Conservation (phyloP, 129 eudicot genomes). For the Chrysanthemum lavandulifolium region DNA sequence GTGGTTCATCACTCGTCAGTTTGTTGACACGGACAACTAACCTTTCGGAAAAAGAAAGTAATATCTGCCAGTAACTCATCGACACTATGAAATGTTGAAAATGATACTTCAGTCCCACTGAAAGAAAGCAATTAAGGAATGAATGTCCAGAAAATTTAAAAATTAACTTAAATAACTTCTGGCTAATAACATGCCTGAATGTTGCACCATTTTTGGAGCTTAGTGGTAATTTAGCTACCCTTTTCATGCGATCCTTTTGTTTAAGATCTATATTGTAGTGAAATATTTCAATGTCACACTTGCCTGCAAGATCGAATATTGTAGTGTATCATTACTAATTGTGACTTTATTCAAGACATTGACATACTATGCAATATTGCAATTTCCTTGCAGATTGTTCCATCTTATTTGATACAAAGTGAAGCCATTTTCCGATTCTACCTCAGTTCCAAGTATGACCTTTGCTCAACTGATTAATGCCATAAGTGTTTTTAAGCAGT, state of each 20-base stretch:
- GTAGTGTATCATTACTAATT: neutral
- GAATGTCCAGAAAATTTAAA: neutral
- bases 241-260: constrained; percentile 44
- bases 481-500: neutral
- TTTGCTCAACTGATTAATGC: neutral
- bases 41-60: constrained; percentile 56
- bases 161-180: constrained; percentile 2
- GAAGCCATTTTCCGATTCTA: too few relatives aligned
- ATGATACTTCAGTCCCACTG: constrained; percentile 94
- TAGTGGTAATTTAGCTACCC: constrained; percentile 52
- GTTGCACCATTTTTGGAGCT: constrained; percentile 64
- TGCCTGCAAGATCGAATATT: too few relatives aligned
- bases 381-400: neutral
- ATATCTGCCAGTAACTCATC: constrained; percentile 47
- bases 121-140: constrained; percentile 19
- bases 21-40: constrained; percentile 25
- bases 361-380: neutral
- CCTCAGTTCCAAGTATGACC: neutral
- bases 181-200: constrained; percentile 59
- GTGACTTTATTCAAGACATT: neutral
- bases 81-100: constrained; percentile 39
- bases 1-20: neutral
- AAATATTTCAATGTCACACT: too few relatives aligned
- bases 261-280: constrained; percentile 42
- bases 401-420: neutral